Percentiles rank a stretch among this genome's conserved stretches.
phyloP scores from a whole-genome alignment of 164 flowering plant genomes.

The Vitis labrusca region DNA sequence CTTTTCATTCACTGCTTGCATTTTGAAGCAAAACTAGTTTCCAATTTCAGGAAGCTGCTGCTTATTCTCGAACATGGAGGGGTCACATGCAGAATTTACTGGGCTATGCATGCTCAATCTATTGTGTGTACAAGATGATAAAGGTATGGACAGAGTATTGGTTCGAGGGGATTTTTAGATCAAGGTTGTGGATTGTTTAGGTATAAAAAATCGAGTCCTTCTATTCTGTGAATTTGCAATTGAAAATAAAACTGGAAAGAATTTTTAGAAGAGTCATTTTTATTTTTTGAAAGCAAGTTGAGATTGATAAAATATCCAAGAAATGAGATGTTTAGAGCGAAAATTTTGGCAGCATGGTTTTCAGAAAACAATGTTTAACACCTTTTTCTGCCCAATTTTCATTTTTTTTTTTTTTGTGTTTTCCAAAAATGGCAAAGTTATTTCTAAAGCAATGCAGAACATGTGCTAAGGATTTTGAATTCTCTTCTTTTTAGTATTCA shows the following conservation, averaged over 20 bases:
- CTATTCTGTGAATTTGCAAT: no score
- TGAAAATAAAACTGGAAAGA: no score
- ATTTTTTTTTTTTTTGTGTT: no score
- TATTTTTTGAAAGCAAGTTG: not conserved
- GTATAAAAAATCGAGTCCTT: no score
- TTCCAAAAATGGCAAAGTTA: no score
- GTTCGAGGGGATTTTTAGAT: not conserved
- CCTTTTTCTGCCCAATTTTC: no score
- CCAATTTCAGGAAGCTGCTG: constrained; percentile 81
- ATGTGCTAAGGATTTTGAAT: not conserved
- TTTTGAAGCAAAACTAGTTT: not conserved
- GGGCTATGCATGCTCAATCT: constrained; percentile 92
- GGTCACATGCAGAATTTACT: constrained; percentile 95
- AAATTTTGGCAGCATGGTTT: no score
- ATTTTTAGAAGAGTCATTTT: not conserved
- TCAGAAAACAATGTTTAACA: no score
- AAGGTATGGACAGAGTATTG: constrained; percentile 52
- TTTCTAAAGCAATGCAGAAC: no score
- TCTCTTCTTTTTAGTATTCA: not conserved
- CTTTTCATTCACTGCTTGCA: not conserved
- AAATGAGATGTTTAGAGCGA: no score
- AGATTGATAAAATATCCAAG: no score
- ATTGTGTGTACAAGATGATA: constrained; percentile 97
- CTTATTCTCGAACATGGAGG: constrained; percentile 95
- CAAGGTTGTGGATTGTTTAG: no score